These are phyloP conservation scores for Emydomyces testavorans DNA, from an alignment of 2,329 filamentous ascomycete species.

Conservation along the genomic window DNA sequence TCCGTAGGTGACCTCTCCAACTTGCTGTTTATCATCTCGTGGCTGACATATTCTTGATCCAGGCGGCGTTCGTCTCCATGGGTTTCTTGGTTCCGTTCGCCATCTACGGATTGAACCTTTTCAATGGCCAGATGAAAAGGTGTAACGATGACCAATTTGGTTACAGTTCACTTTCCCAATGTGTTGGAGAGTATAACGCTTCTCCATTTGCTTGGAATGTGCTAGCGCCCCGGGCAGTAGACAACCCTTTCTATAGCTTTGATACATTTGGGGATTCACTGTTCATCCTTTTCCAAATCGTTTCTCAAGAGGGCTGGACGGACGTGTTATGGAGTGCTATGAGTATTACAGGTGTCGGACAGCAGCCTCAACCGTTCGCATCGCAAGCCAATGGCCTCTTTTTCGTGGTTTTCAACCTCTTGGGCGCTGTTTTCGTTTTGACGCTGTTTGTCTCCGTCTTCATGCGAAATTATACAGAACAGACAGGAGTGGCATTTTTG, in stretches of 20 bases:
- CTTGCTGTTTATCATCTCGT: background rate
- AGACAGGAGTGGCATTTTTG: constrained; percentile 90
- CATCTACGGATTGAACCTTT: constrained; percentile 88
- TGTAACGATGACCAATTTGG: constrained; percentile 62
- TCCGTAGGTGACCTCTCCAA: constrained; percentile 46
- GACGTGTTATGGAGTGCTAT: constrained; percentile 82
- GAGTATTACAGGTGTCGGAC: constrained; percentile 63
- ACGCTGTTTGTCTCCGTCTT: constrained; percentile 98
- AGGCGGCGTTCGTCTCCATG: constrained; percentile 82
- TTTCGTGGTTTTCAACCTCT: constrained; percentile 90
- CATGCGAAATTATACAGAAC: constrained; percentile 98
- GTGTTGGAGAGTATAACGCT: constrained; percentile 70
- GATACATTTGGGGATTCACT: constrained; percentile 88
- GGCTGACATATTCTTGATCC: constrained; percentile 3
- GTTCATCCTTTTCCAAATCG: constrained; percentile 96
- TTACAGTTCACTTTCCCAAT: constrained; percentile 55
- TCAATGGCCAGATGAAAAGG: constrained; percentile 63
- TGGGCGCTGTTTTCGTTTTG: constrained; percentile 90
- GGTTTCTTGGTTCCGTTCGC: constrained; percentile 93
- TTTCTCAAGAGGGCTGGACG: constrained; percentile 95
- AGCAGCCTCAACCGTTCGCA: constrained; percentile 58
- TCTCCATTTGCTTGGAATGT: constrained; percentile 75
- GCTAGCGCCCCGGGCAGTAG: constrained; percentile 65
- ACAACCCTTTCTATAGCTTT: constrained; percentile 80
- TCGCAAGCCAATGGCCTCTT: constrained; percentile 82